Evolutionary conservation across 768 basidiomycete species (phyloP), one percentile per base, ranked within the genome.

Genomic region (Tricholoma saponaceum): DNA sequence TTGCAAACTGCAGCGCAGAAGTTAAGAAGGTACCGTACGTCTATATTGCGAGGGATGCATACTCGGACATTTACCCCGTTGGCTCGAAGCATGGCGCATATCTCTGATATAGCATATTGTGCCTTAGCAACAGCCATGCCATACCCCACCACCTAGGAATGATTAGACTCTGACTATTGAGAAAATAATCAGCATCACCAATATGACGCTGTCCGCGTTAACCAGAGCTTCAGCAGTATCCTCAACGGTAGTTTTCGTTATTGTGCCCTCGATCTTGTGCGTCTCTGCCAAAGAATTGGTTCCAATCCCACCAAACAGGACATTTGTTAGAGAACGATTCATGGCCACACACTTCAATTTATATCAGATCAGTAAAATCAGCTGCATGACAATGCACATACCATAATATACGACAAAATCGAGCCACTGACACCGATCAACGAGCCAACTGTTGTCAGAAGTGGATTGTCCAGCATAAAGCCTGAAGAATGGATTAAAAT

Each of bases 51-150:
- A 16, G 49, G 43, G 32, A 47, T n/a, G 28, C 66, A 10, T 70
- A 81, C 79, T 59, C 90, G 84, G 43, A 92, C 90, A 51, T 85
- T 90, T 64, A 92, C 78, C 12, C 83, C 90, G 66, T 85, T 90
- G 6, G 85, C 77, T 50, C 86, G 77, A 37, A 94, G 78, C 72
- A 88, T 81, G 0, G 82, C 76, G 18, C 86, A 85, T 41, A 95
- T 91, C 62, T 94, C 92, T 5, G 82, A 82, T 54, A 84, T 82
- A 13, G 85, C 83, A 67, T 89, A 90, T 64, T 95, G 92, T 5
- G 92, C 92, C 68, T 92, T 93, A 20, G 92, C 92, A 0, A 94
- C 92, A 26, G 92, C 92, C 90, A 95, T 92, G 35, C 92, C 92
- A 66, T 95, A 93, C 13, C 90, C 89, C 14, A 92, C 87, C 33